These are phyloP conservation scores for Papiliotrema nemorosa DNA, from an alignment of 1,284 basidiomycete genomes.

Conservation along the genomic window DNA sequence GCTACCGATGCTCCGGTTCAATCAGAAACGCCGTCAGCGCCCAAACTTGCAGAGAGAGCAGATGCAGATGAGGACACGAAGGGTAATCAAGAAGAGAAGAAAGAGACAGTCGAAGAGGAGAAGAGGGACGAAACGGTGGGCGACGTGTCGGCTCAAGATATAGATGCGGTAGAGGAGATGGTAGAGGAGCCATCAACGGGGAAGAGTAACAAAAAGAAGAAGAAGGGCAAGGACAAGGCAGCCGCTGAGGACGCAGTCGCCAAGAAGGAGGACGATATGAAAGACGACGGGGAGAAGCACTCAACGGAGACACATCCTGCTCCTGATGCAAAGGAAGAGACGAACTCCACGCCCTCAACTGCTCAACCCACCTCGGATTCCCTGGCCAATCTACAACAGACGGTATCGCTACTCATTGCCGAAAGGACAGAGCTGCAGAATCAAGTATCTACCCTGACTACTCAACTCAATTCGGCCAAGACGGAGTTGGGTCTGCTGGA, in stretches of 20 bases:
- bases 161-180: slow-evolving; percentile 21
- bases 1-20: neutral
- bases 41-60: neutral
- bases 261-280: neutral
- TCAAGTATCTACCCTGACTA: slow-evolving; percentile 24
- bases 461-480: slow-evolving; percentile 23
- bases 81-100: too few species aligned
- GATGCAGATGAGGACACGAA: too few species aligned
- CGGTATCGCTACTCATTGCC: slow-evolving; percentile 38
- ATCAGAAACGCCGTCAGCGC: neutral
- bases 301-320: slow-evolving; percentile 1
- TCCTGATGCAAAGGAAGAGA: neutral
- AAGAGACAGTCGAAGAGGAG: too few species aligned
- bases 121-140: neutral
- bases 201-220: slow-evolving; percentile 55
- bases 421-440: slow-evolving; percentile 38
- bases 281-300: slow-evolving; percentile 33
- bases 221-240: slow-evolving; percentile 49
- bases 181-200: slow-evolving; percentile 26
- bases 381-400: slow-evolving; percentile 30
- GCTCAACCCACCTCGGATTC: slow-evolving; percentile 8
- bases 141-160: slow-evolving; percentile 17
- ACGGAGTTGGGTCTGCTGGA: slow-evolving; percentile 31
- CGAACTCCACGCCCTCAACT: neutral
- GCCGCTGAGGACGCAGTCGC: neutral